These are phyloP conservation scores for Trichosporon ovoides DNA, from an alignment of 1,284 basidiomycete species.

Conservation along the genomic window DNA sequence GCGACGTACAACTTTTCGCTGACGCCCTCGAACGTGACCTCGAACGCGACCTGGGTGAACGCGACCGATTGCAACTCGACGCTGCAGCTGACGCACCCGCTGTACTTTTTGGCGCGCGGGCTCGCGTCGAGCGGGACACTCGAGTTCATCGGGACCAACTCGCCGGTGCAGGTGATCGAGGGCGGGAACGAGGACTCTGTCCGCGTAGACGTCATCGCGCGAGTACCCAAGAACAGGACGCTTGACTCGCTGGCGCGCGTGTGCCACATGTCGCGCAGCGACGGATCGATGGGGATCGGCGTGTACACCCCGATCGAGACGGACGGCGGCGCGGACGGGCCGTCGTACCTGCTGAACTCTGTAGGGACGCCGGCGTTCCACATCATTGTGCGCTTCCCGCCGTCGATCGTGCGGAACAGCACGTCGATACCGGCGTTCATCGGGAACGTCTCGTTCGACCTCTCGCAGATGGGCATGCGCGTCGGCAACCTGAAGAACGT, in stretches of 20 bases:
- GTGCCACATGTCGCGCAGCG: slow-evolving; percentile 33
- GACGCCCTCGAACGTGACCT: background rate
- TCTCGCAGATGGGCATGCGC: slow-evolving; percentile 41
- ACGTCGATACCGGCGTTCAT: slow-evolving; percentile 19
- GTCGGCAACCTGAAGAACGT: slow-evolving; percentile 37
- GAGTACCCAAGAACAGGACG: slow-evolving; percentile 27
- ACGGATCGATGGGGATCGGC: slow-evolving; percentile 39
- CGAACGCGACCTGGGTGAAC: slow-evolving; percentile 1
- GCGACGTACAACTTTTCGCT: slow-evolving; percentile 32
- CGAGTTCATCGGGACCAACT: slow-evolving; percentile 42
- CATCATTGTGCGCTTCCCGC: slow-evolving; percentile 39
- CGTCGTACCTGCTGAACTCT: slow-evolving; percentile 31
- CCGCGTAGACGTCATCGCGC: slow-evolving; percentile 40
- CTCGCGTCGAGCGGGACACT: slow-evolving; percentile 41
- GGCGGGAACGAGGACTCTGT: slow-evolving; percentile 35
- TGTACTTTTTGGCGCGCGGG: slow-evolving; percentile 40
- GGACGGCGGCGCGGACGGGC: slow-evolving; percentile 27
- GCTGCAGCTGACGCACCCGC: slow-evolving; percentile 1
- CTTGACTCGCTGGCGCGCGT: slow-evolving; percentile 31
- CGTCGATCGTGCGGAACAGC: slow-evolving; percentile 20
- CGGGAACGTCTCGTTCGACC: slow-evolving; percentile 23
- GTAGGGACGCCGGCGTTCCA: slow-evolving; percentile 33
- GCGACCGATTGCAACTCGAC: slow-evolving; percentile 14
- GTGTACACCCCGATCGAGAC: slow-evolving; percentile 41
- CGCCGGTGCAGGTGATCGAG: slow-evolving; percentile 24